These are phyloP conservation scores for Diaporthe vaccinii DNA, from an alignment of 2,329 filamentous ascomycete species.

Conservation along the genomic window DNA sequence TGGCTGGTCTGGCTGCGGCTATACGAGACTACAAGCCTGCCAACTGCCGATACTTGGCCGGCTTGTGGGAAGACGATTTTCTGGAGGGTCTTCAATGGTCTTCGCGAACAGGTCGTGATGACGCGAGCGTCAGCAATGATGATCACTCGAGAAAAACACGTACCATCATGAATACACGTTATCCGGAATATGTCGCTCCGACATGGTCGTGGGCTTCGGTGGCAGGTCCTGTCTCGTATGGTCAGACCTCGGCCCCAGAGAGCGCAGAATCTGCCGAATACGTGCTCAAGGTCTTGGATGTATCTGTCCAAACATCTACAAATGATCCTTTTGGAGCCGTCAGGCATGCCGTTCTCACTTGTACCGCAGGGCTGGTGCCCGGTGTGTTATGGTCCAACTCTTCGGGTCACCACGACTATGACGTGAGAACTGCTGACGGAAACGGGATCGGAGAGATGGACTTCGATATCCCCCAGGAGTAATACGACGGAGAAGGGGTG, in stretches of 20 bases:
- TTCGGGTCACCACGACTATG: too few relatives aligned
- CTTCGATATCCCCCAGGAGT: background rate
- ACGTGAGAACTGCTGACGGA: background rate
- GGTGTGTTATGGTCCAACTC: background rate
- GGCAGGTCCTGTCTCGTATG: background rate
- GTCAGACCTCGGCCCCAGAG: background rate
- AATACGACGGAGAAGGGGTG: background rate
- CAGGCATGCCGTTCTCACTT: background rate
- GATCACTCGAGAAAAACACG: too few relatives aligned
- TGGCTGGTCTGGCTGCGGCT: background rate
- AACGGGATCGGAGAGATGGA: background rate
- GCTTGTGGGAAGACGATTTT: background rate
- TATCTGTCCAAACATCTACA: background rate
- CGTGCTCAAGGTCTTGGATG: background rate
- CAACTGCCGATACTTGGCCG: background rate
- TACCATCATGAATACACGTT: background rate
- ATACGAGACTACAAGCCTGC: background rate
- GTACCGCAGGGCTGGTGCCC: background rate
- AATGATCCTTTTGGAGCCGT: background rate
- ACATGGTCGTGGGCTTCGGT: constrained; percentile 10
- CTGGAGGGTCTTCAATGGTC: background rate
- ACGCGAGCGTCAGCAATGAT: too few relatives aligned
- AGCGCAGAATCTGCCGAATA: background rate
- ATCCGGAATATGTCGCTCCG: background rate
- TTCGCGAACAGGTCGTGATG: background rate